Evolutionary conservation across 495 filamentous ascomycete species (phyloP).

Genomic region (Trichoderma reesei): DNA sequence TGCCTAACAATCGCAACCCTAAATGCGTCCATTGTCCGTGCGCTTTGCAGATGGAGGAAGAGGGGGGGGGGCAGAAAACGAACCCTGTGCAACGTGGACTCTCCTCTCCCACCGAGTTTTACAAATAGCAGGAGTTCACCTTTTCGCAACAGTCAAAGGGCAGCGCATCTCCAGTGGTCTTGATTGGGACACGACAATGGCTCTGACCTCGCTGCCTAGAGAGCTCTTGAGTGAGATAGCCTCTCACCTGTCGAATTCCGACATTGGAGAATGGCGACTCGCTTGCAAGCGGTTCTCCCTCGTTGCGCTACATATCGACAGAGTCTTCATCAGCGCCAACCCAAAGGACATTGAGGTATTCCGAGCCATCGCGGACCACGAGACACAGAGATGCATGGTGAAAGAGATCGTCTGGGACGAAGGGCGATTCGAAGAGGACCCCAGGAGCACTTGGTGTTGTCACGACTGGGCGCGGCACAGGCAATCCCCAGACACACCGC

Average conservation of each 20-base stretch:
- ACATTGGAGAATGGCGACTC: not conserved
- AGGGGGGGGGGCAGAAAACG: too few relatives aligned
- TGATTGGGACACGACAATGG: not conserved
- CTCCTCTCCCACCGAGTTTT: too few relatives aligned
- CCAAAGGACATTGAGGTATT: constrained; percentile 17
- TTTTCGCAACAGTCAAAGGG: too few relatives aligned
- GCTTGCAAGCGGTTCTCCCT: not conserved
- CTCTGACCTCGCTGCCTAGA: not conserved
- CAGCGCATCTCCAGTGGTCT: not conserved
- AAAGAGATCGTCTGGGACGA: constrained; percentile 26
- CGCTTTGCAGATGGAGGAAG: too few relatives aligned
- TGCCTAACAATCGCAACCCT: too few relatives aligned
- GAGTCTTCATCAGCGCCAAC: not conserved
- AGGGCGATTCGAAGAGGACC: constrained; percentile 5
- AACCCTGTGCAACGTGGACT: too few relatives aligned
- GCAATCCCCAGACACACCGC: not conserved
- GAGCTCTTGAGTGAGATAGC: not conserved
- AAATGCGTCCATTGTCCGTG: too few relatives aligned
- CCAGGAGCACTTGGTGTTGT: too few relatives aligned
- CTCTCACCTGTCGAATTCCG: not conserved
- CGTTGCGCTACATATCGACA: not conserved
- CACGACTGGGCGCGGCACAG: too few relatives aligned
- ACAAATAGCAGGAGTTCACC: too few relatives aligned
- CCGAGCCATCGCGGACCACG: constrained; percentile 21
- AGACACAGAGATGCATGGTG: constrained; percentile 16